These are phyloP conservation scores for Aspergillus olivimuriae DNA, from an alignment of 495 filamentous ascomycete genomes.

Conservation along the genomic window DNA sequence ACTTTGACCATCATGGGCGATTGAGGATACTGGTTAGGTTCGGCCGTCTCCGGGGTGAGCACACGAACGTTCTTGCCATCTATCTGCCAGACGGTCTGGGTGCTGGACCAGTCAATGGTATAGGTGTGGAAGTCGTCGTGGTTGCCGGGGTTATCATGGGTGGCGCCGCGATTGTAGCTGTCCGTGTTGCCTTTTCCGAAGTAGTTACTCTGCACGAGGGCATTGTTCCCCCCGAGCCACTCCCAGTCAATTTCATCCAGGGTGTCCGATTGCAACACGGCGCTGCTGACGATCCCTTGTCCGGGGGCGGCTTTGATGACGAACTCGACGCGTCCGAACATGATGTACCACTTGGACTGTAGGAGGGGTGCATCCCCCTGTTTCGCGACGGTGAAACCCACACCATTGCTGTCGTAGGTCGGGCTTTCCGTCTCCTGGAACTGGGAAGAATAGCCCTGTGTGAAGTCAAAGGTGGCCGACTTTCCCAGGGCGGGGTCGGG, in stretches of 20 bases:
- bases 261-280: constrained; percentile 77
- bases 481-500: constrained; percentile 77
- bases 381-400: constrained; percentile 74
- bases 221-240: constrained; percentile 62
- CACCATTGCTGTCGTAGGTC: constrained; percentile 71
- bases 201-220: constrained; percentile 69
- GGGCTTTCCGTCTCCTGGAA: constrained; percentile 62
- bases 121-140: constrained; percentile 70
- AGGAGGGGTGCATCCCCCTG: constrained; percentile 80
- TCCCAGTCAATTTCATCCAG: constrained; percentile 92
- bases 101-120: constrained; percentile 74
- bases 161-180: constrained; percentile 56
- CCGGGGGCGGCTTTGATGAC: constrained; percentile 56
- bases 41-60: constrained; percentile 56
- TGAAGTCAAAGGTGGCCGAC: constrained; percentile 75
- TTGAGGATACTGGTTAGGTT: constrained; percentile 68
- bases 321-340: constrained; percentile 60
- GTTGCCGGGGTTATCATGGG: constrained; percentile 44
- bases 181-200: constrained; percentile 77
- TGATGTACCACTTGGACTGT: constrained; percentile 66
- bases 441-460: constrained; percentile 56
- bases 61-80: constrained; percentile 63
- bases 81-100: constrained; percentile 64
- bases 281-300: constrained; percentile 62
- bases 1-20: constrained; percentile 80